Base-by-base conservation (phyloP, 1,139 yeast species). In the Geotrichum bryndzae region DNA sequence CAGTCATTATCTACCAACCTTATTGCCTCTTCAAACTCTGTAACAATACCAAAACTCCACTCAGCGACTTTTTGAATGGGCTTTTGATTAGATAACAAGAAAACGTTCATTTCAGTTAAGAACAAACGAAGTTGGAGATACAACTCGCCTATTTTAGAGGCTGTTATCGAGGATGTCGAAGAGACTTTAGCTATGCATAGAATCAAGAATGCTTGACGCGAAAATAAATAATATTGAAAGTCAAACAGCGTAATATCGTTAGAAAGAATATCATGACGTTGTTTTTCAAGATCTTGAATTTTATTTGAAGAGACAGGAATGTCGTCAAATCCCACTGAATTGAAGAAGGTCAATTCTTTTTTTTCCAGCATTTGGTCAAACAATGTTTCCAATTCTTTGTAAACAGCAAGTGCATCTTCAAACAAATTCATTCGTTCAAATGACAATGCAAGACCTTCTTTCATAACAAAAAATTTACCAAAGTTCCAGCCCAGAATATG, bases 351-450 rank as follows among this genome's bases (percentile, higher is more conserved):
- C 5, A 68, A 66, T 1, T 67, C 59, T 25, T 69, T 67, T 23
- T 68, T 67, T 15, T 65, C 62, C 3, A 68, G 64, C 58, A 68
- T 58, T 33, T 68, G 63, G 18, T 66, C 66, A 54, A 73, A 73
- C 23, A 76, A 64, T 54, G 68, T 60, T 63, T 71, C 73, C 55
- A 71, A 72, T 55, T 80, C 81, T 57, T 79, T 79, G 65, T 82
- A 83, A 10, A 80, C 76, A 2, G 70, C 71, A 52, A 85, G 72
- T 0, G 90, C 79, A 61, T 87, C 94, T 59, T 84, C 87, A 58
- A 79, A 76, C 5, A 88, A 74, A 55, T 78, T 77, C 77, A 87
- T 77, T 58, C 82, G 81, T 58, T 80, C 81, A 64, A 79, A 78
- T 7, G 81, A 76, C 33, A 74, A 67, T 0, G 82, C 83, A 48